phyloP scores from a whole-genome alignment of 2,329 filamentous ascomycete genomes.

The Venturia effusa region DNA sequence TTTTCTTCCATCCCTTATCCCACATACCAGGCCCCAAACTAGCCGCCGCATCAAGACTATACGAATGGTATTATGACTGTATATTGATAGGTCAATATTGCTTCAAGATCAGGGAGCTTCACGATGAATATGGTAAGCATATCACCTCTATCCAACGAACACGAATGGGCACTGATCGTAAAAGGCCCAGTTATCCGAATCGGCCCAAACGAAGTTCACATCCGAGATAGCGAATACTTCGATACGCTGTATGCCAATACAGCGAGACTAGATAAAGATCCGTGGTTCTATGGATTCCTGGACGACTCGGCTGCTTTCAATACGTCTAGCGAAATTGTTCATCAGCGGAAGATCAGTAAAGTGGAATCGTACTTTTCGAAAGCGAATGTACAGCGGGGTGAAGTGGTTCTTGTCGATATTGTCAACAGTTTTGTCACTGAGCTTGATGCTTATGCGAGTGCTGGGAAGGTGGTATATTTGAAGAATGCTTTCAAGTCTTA shows the following conservation, averaged over 20 bases:
- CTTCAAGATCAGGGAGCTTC: conserved; percentile 19
- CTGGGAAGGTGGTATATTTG: background rate
- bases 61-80: conserved; percentile 13
- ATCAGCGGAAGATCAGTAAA: conserved; percentile 22
- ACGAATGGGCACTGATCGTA: background rate
- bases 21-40: conserved; percentile 10
- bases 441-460: background rate
- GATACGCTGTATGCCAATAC: conserved; percentile 20
- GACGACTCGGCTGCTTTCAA: background rate
- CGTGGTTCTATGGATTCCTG: background rate
- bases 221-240: conserved; percentile 13
- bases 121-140: conserved; percentile 17
- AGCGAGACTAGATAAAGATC: conserved; percentile 9
- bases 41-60: conserved; percentile 6
- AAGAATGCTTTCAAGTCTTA: background rate
- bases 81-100: conserved; percentile 6
- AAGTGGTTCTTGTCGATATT: background rate
- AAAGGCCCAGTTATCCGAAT: conserved; percentile 19
- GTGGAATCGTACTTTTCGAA: conserved; percentile 27
- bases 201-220: conserved; percentile 17
- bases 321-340: conserved; percentile 19
- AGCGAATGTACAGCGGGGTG: conserved; percentile 11
- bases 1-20: conserved; percentile 5
- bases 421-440: background rate
- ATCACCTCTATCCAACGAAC: background rate